Evolutionary conservation across 2,329 filamentous ascomycete genomes (phyloP), one percentile per base, ranked within the genome.

Genomic region (Metarhizium brunneum): DNA sequence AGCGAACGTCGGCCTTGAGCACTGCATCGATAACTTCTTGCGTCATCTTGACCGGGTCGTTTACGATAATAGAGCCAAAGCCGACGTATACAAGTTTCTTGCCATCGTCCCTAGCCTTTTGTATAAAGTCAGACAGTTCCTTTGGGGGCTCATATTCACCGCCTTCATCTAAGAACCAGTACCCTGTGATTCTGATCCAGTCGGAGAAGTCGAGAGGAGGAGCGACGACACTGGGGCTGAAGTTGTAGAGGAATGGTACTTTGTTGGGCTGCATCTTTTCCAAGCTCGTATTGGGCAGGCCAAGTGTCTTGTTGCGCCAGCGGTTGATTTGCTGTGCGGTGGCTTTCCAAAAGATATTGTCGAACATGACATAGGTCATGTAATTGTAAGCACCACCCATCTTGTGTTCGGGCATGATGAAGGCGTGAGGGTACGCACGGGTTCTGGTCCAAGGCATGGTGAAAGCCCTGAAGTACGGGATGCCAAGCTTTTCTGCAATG

Each of bases 391-490:
- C 86, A 29, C 94, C 94, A 54, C 94, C 94, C 84, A 95, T 90
- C 73, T 95, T 96, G 70, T 89, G 85, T 59, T 95, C 89, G 1
- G 91, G 88, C 59, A 95, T 92, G 30, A 92, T 87, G 71, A 99
- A 99, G 0, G 94, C 94, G 70, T 99, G 94, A 2, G 94, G 94
- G 64, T 99, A 99, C 0, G 92, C 91, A 54, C 94, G 81, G 16
- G 94, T 99, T 51, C 92, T 85, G 0, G 94, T 96, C 94, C 94
- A 99, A 0, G 94, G 94, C 94, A 99, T 99, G 18, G 91, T 95
- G 68, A 99, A 99, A 0, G 92, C 92, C 55, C 94, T 85, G 75
- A 97, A 97, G 70, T 99, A 99, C 0, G 94, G 94, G 48, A 99
- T 95, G 14, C 83, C 80, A 2, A 99, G 79, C 29, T 91, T 90